A percentile compares a stretch with the other conserved stretches of the same genome.
Conservation (phyloP, 192 early-diverging fungal species). For the Cetraspora pellucida region DNA sequence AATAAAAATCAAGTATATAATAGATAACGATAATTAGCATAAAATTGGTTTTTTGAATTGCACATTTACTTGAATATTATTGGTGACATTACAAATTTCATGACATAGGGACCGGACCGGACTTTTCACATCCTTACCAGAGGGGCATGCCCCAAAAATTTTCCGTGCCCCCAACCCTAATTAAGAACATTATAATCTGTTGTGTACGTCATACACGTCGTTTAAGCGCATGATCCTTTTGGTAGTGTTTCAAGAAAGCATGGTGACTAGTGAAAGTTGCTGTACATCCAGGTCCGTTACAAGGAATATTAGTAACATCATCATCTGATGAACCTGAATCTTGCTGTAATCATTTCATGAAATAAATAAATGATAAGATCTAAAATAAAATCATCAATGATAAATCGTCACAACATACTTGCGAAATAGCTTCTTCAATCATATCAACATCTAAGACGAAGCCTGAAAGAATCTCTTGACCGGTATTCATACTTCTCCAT, state of each 20-base stretch:
- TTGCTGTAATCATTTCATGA: slow-evolving; percentile 15
- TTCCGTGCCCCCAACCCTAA: too few relatives aligned
- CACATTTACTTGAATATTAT: too few relatives aligned
- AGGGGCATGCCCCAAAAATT: too few relatives aligned
- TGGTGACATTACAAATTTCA: too few relatives aligned
- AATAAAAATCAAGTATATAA: too few relatives aligned
- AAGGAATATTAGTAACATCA: background rate
- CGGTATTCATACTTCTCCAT: background rate
- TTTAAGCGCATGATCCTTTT: background rate
- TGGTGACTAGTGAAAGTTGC: slow-evolving; percentile 1
- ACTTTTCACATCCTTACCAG: too few relatives aligned
- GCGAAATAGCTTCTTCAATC: slow-evolving; percentile 10
- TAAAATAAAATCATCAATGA: slow-evolving; percentile 9
- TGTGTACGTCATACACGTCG: too few relatives aligned
- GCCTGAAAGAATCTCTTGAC: background rate
- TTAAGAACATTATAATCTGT: too few relatives aligned
- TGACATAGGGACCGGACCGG: too few relatives aligned
- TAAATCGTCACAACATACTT: slow-evolving; percentile 13
- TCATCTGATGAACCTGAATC: slow-evolving; percentile 2
- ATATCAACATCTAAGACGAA: background rate
- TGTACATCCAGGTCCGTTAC: slow-evolving; percentile 11
- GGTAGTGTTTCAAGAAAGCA: background rate
- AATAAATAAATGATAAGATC: background rate
- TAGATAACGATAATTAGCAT: too few relatives aligned
- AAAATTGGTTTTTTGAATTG: too few relatives aligned